These are phyloP conservation scores for Boeremia lycopersici DNA, from an alignment of 2,329 filamentous ascomycete genomes.

Conservation along the genomic window DNA sequence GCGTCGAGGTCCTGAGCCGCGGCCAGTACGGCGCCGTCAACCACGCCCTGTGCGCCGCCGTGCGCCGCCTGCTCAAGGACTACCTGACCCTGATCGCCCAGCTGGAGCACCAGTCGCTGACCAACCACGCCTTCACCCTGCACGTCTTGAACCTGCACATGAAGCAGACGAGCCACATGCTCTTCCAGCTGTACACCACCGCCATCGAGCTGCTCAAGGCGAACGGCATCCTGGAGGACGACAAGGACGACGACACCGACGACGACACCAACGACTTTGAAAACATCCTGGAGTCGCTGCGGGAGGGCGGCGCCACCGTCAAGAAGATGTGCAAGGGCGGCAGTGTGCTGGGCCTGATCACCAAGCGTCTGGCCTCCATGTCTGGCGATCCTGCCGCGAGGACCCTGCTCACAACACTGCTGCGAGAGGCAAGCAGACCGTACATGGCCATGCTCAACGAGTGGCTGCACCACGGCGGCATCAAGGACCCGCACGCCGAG, in stretches of 20 bases:
- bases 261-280: constrained; percentile 86
- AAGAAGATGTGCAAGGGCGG: constrained; percentile 98
- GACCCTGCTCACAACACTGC: constrained; percentile 76
- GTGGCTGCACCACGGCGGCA: constrained; percentile 95
- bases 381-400: constrained; percentile 91
- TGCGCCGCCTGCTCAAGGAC: constrained; percentile 88
- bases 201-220: constrained; percentile 79
- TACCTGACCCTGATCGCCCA: constrained; percentile 93
- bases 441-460: constrained; percentile 99
- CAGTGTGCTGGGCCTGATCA: constrained; percentile 86
- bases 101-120: constrained; percentile 89
- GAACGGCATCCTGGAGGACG: constrained; percentile 85
- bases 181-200: constrained; percentile 86
- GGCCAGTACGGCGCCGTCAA: constrained; percentile 95
- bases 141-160: constrained; percentile 93
- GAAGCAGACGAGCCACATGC: constrained; percentile 86
- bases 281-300: constrained; percentile 87
- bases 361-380: constrained; percentile 82
- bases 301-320: constrained; percentile 82
- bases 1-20: constrained; percentile 91
- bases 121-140: constrained; percentile 85
- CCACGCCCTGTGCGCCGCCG: constrained; percentile 93
- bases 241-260: constrained; percentile 66
- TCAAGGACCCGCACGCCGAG: constrained; percentile 91
- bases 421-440: constrained; percentile 87